Base-by-base conservation (phyloP, 75 land plant genomes). In the Ceratopteris richardii region DNA sequence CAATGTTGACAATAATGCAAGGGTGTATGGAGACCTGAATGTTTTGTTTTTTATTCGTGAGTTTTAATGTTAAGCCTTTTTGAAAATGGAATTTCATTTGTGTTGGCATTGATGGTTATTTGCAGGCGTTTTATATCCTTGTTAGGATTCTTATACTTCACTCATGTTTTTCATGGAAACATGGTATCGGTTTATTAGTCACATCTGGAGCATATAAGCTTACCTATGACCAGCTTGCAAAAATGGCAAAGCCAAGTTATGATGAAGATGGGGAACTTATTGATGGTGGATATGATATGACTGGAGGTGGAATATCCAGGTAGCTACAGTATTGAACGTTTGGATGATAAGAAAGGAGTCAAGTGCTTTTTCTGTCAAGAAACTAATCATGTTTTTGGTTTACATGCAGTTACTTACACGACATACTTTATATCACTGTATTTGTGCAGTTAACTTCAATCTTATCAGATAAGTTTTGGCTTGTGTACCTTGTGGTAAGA, bases 211-310 rank as follows among this genome's bases (percentile, higher is more conserved):
- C 77, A 1, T 90, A 90, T 65, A 66, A 62, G 23, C 23, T 95
- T 52, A 66, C 91, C 21, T 95, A 90, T 59, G 64, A 67, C 28
- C 92, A 84, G 62, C 77, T 95, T 39, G 66, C 75, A 18, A 51
- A 54, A 18, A 86, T 95, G 97, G 96, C 99, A 46, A 74, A 77
- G 46, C 97, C 99, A 24, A 22, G 70, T 44, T 82, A 74, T 61
- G 82, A 63, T 48, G 86, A 77, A 36, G 66, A 61, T 20, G 97
- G 96, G 23, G 96, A 95, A 29, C 85, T 95, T 36, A 24, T 86
- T 9, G 99, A 95, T 77, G 99, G 99, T 26, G 99, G 99, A 21
- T 86, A 74, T 76, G 99, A 95, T 60, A 83, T 90, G 92, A 83
- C 61, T 51, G 82, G 77, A 57, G 88, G 86, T 58, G 99, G 99